A percentile compares a stretch with the other conserved stretches of the same genome.
Evolutionary conservation across 2,329 filamentous ascomycete genomes (phyloP).

Genomic region (Blastomyces gilchristii): DNA sequence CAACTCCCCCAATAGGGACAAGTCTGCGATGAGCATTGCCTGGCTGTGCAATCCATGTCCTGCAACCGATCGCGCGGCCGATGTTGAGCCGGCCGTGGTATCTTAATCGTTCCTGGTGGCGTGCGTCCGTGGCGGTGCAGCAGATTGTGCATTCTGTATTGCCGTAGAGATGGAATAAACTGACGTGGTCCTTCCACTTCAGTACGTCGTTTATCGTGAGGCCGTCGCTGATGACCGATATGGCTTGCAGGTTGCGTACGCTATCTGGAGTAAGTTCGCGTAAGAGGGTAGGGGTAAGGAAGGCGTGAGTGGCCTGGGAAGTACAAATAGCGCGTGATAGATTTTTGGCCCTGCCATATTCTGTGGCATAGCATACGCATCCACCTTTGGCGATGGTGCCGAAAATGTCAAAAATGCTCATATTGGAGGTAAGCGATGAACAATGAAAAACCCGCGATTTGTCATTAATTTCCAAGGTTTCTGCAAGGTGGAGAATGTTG

Average conservation of each 20-base stretch:
- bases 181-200: constrained; percentile 4
- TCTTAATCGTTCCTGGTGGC: constrained; percentile 1
- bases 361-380: not conserved
- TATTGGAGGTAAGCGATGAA: not conserved
- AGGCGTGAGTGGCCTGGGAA: not conserved
- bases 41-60: constrained; percentile 5
- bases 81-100: constrained; percentile 3
- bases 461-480: not conserved
- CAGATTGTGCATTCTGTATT: not conserved
- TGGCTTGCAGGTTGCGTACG: not conserved
- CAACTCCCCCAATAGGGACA: constrained; percentile 21
- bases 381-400: constrained; percentile 1
- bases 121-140: not conserved
- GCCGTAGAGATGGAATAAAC: constrained; percentile 4
- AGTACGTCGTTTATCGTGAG: not conserved
- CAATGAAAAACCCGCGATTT: constrained; percentile 3
- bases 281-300: not conserved
- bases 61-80: not conserved
- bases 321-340: not conserved
- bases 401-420: constrained; percentile 5
- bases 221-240: constrained; percentile 1
- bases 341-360: not conserved
- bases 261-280: not conserved
- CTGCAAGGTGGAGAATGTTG: not conserved
- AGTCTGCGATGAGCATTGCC: not conserved